Conservation (phyloP, 495 filamentous ascomycete genomes). For the Penicillium odoratum region DNA sequence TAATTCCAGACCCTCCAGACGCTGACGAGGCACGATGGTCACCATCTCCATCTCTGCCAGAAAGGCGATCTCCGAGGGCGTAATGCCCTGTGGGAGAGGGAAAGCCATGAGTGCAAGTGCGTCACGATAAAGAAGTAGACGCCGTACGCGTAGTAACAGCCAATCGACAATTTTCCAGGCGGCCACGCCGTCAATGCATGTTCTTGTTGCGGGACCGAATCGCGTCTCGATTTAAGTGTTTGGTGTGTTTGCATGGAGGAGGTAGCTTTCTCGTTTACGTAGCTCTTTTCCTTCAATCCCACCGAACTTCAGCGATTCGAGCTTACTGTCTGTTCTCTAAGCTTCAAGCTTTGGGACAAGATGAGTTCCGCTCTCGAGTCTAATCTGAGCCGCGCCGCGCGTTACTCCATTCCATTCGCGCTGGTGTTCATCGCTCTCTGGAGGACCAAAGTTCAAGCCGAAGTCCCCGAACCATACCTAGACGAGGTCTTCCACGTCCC, state of each 20-base stretch:
- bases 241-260: slow-evolving; percentile 34
- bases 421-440: slow-evolving; percentile 41
- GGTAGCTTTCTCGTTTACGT: slow-evolving; percentile 9
- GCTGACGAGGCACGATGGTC: slow-evolving; percentile 87
- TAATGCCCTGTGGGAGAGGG: slow-evolving; percentile 77
- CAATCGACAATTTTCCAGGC: slow-evolving; percentile 4
- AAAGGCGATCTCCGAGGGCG: slow-evolving; percentile 88
- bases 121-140: slow-evolving; percentile 1
- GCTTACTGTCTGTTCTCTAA: background rate
- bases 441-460: slow-evolving; percentile 38
- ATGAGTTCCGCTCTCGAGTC: slow-evolving; percentile 42
- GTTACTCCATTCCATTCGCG: slow-evolving; percentile 44
- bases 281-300: slow-evolving; percentile 2
- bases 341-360: slow-evolving; percentile 15
- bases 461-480: slow-evolving; percentile 78
- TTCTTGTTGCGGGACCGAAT: slow-evolving; percentile 10
- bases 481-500: slow-evolving; percentile 96
- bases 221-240: slow-evolving; percentile 27
- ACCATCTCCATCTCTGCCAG: slow-evolving; percentile 96
- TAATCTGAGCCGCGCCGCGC: slow-evolving; percentile 40
- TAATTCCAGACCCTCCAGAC: slow-evolving; percentile 79
- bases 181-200: slow-evolving; percentile 5
- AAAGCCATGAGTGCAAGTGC: slow-evolving; percentile 65
- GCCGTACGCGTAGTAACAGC: background rate
- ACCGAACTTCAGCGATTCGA: background rate